Conservation (phyloP, 176 grass and related monocot genomes). For the Bolboschoenus planiculmis region DNA sequence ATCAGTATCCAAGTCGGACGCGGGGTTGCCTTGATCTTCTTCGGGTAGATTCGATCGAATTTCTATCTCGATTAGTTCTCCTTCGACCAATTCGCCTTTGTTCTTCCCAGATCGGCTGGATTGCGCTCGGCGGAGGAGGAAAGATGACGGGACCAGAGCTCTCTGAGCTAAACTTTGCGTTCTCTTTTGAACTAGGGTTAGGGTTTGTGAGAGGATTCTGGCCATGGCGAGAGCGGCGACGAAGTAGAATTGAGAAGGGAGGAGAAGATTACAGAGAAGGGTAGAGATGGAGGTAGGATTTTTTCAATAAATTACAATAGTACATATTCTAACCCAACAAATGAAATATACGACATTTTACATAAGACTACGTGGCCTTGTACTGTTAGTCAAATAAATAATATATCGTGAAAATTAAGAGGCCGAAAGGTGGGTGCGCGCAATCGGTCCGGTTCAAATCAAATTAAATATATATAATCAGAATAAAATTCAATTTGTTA, state of each 20-base stretch:
- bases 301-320: not conserved
- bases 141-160: not conserved
- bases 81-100: slow-evolving; percentile 64
- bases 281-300: not conserved
- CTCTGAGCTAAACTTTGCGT: not conserved
- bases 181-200: slow-evolving; percentile 23
- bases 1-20: not conserved
- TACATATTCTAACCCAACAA: not conserved
- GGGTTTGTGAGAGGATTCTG: slow-evolving; percentile 46
- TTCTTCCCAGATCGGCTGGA: slow-evolving; percentile 22
- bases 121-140: slow-evolving; percentile 23
- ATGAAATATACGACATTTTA: not conserved
- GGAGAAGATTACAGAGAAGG: not conserved
- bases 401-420: not conserved
- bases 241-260: not conserved
- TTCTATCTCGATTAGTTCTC: slow-evolving; percentile 58
- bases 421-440: not conserved
- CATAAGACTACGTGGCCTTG: not conserved
- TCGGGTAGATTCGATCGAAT: slow-evolving; percentile 15
- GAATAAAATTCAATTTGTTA: no score
- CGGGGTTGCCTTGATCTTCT: not conserved
- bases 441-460: no score
- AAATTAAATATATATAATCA: no score
- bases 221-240: slow-evolving; percentile 38
- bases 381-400: not conserved